Conservation (phyloP, 352 stramenopile genomes). For the Phytophthora foliorum region DNA sequence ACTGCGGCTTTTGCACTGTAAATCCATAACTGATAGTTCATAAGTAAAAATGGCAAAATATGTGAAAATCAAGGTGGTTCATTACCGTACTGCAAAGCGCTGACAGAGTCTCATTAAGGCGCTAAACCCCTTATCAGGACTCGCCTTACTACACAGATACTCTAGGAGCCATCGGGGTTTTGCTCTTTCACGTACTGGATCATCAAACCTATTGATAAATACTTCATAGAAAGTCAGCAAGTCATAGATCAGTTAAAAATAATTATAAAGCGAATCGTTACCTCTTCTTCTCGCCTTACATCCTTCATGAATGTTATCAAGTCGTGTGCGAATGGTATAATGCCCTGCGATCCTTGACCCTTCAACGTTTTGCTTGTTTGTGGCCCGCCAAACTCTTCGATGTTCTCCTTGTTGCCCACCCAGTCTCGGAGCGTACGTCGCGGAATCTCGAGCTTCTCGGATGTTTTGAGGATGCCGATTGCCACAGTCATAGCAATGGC, state of each 20-base stretch:
- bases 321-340: constrained; percentile 7
- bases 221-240: too few relatives aligned
- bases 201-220: constrained; percentile 10
- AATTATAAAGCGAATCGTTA: too few relatives aligned
- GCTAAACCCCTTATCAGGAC: too few relatives aligned
- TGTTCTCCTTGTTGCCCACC: neutral
- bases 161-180: too few relatives aligned
- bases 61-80: too few relatives aligned
- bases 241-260: too few relatives aligned
- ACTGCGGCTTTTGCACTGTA: neutral
- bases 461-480: neutral
- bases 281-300: constrained; percentile 11
- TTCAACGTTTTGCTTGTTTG: constrained; percentile 18
- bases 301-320: constrained; percentile 24
- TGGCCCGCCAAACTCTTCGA: neutral
- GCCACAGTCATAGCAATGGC: neutral
- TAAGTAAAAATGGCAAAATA: neutral
- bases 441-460: neutral
- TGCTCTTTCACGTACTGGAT: constrained; percentile 22
- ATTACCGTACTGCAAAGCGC: neutral
- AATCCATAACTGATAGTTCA: neutral
- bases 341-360: constrained; percentile 4
- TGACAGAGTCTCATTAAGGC: neutral
- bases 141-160: too few relatives aligned
- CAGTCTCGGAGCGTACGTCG: neutral